Evolutionary conservation across 2,329 filamentous ascomycete genomes (phyloP).

Genomic region (Scedosporium dehoogii): DNA sequence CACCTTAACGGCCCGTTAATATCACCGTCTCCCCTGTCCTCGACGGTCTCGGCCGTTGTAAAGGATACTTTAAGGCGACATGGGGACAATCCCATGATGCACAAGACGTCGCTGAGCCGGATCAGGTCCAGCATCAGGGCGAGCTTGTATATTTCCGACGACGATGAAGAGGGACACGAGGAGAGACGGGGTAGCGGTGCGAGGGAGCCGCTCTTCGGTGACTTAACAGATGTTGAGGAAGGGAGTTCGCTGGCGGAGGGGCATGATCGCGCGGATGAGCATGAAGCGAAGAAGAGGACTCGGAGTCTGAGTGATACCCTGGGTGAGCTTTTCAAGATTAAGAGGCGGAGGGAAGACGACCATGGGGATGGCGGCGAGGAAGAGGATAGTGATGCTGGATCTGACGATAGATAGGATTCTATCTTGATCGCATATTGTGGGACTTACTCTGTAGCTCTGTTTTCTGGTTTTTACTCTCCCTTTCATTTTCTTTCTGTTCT

Average conservation of each 20-base stretch:
- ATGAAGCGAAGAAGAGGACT: conserved; percentile 18
- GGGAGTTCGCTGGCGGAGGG: not conserved
- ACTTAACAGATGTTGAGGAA: conserved; percentile 3
- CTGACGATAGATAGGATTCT: not conserved
- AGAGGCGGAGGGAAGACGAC: conserved; percentile 20
- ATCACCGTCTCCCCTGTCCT: conserved; percentile 50
- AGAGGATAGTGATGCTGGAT: not conserved
- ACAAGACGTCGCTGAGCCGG: conserved; percentile 34
- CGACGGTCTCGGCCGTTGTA: conserved; percentile 47
- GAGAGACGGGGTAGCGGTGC: not conserved
- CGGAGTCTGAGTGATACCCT: conserved; percentile 32
- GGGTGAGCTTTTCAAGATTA: conserved; percentile 27
- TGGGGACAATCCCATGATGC: conserved; percentile 27
- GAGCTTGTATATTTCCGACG: conserved; percentile 43
- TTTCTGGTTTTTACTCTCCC: conserved; percentile 3
- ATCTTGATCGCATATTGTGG: too few relatives aligned
- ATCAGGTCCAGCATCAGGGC: conserved; percentile 40
- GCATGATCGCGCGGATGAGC: not conserved
- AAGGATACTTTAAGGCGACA: conserved; percentile 39
- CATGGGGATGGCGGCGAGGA: conserved; percentile 6
- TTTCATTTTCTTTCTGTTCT: not conserved
- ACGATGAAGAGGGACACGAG: conserved; percentile 15
- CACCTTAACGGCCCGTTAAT: conserved; percentile 40
- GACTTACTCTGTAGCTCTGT: not conserved
- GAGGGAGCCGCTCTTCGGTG: conserved; percentile 1